Evolutionary conservation across 2,329 filamentous ascomycete species (phyloP).

Genomic region (Scopulariopsis brevicaulis): DNA sequence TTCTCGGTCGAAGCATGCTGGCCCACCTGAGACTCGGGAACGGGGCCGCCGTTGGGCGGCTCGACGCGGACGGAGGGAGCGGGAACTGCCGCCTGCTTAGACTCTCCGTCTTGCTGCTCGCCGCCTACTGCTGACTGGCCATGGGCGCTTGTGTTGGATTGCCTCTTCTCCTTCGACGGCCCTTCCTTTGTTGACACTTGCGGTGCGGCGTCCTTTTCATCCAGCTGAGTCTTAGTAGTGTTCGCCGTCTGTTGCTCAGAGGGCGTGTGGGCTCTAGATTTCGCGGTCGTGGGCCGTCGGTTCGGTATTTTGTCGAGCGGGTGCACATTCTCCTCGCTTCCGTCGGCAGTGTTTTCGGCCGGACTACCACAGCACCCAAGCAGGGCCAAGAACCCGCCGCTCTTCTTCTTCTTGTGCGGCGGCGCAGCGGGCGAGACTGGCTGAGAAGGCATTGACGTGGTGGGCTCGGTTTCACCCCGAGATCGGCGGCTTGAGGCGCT

Average conservation of each 20-base stretch:
- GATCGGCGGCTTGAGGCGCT: conserved; percentile 57
- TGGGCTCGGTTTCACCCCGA: conserved; percentile 39
- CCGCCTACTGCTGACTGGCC: conserved; percentile 31
- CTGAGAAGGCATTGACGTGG: conserved; percentile 35
- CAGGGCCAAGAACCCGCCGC: conserved; percentile 44
- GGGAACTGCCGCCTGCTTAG: conserved; percentile 27
- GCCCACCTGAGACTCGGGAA: not conserved
- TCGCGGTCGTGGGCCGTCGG: conserved; percentile 37
- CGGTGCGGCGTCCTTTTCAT: conserved; percentile 36
- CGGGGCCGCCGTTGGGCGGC: conserved; percentile 21
- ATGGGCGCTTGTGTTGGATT: conserved; percentile 32
- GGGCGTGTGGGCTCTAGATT: conserved; percentile 37
- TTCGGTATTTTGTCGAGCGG: conserved; percentile 46
- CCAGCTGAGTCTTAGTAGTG: conserved; percentile 25
- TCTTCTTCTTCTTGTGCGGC: conserved; percentile 42
- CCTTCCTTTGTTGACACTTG: conserved; percentile 18
- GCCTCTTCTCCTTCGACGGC: conserved; percentile 29
- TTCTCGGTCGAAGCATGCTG: not conserved
- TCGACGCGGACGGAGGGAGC: conserved; percentile 19
- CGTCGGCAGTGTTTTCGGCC: conserved; percentile 42
- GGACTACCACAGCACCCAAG: conserved; percentile 57
- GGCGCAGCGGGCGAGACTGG: conserved; percentile 35
- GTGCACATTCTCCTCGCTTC: conserved; percentile 41
- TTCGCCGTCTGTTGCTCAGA: conserved; percentile 32
- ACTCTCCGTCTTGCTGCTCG: conserved; percentile 23